Evolutionary conservation across 257 asterid genomes (phyloP), one percentile per base, ranked within the genome.

Genomic region (Jacaranda copaia): DNA sequence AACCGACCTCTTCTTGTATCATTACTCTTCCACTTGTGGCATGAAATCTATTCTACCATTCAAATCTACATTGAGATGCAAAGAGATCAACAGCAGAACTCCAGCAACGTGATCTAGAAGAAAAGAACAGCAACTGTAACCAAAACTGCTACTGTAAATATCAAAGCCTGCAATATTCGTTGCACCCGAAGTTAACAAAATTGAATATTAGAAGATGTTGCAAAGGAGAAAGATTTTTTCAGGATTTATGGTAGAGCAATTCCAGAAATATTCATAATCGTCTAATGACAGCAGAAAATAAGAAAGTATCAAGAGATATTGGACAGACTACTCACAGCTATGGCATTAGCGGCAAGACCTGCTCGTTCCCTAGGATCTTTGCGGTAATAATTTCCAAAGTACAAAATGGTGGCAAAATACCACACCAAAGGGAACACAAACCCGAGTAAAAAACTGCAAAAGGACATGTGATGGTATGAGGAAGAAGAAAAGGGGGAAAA

Each of bases 301-400:
- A 9, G 39, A 25, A 59, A 59, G 25, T 32, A 19, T 25, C 39
- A 59, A 19, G 32, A 59, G 32, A 59, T 59, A 8, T 15, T 59
- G 65, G 32, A 40, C 35, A 25, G 65, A 19, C 18, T 11, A 86
- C 89, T 84, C 85, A 84, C 93, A 15, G 91, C 87, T 43, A 88
- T 88, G 39, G 93, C 93, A 62, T 88, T 80, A 61, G 90, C 93
- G 68, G 93, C 93, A 68, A 88, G 90, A 40, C 90, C 93, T 3
- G 91, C 89, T 71, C 93, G 82, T 83, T 88, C 91, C 77, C 93
- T 82, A n/a, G 93, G 93, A 79, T 88, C 93, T 81, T 83, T 88
- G 68, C 65, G 88, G 74, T 88, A 86, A 82, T 86, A 83, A 68
- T 86, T 88, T 32, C 93, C 87, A 19, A 88, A 78, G 76, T 86